Percentiles rank a stretch among this genome's conserved stretches.
These are phyloP conservation scores for Planoprotostelium fungivorum DNA, from an alignment of 78 protist species.

Conservation along the genomic window DNA sequence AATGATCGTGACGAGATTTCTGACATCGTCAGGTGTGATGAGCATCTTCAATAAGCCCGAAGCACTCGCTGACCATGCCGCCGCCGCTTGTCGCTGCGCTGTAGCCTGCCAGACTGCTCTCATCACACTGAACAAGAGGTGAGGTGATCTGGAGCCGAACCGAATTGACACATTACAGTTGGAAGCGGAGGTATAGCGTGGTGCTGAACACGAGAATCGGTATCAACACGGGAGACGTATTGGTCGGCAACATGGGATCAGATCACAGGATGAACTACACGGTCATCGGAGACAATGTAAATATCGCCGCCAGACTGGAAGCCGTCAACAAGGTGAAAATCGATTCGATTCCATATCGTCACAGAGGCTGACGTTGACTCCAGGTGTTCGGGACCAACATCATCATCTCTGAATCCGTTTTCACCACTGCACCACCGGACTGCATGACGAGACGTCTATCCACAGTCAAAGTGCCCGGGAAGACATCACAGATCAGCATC, in stretches of 20 bases:
- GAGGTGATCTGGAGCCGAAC: not conserved
- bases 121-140: not conserved
- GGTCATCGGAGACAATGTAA: constrained; percentile 40
- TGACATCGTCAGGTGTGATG: not conserved
- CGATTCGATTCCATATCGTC: not conserved
- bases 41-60: not conserved
- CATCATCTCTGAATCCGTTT: not conserved
- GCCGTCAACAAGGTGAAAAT: constrained; percentile 7
- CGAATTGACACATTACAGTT: not conserved
- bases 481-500: not conserved
- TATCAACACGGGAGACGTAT: constrained; percentile 28
- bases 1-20: not conserved
- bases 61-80: not conserved
- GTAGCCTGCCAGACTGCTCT: not conserved
- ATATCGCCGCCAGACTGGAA: constrained; percentile 47
- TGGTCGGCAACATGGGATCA: constrained; percentile 42
- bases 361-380: not conserved
- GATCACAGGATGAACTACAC: constrained; percentile 33
- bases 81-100: not conserved
- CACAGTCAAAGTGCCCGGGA: not conserved
- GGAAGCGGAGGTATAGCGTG: not conserved
- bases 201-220: not conserved
- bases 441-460: not conserved
- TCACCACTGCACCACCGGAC: not conserved
- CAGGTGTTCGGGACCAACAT: not conserved